A percentile compares a stretch with the other conserved stretches of the same genome.
Conservation (phyloP, 2,329 filamentous ascomycete genomes). For the Ascochyta fabae region DNA sequence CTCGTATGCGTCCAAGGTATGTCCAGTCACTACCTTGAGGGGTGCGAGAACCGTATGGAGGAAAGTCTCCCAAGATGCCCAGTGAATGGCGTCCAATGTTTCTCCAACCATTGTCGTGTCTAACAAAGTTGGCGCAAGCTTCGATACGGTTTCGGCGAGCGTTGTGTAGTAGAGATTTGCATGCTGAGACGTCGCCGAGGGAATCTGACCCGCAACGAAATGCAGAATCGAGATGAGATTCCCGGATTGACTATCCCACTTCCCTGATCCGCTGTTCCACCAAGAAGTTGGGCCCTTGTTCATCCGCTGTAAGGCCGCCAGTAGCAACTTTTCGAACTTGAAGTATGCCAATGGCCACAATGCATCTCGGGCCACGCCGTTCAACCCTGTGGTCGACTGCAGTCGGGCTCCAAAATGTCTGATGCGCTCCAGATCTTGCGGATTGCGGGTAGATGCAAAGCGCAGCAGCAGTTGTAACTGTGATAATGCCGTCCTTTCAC, state of each 20-base stretch:
- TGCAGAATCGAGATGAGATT: constrained; percentile 30
- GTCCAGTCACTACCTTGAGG: constrained; percentile 41
- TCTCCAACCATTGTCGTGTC: not conserved
- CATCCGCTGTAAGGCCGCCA: constrained; percentile 41
- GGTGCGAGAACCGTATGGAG: constrained; percentile 37
- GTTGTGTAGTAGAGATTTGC: constrained; percentile 41
- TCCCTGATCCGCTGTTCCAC: constrained; percentile 7
- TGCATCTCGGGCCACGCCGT: constrained; percentile 29
- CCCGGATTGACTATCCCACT: constrained; percentile 16
- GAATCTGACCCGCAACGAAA: constrained; percentile 44
- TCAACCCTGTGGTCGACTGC: constrained; percentile 36
- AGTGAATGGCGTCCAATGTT: not conserved
- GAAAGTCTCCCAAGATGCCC: constrained; percentile 22
- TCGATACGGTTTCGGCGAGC: constrained; percentile 35
- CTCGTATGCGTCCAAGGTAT: constrained; percentile 48
- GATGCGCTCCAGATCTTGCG: constrained; percentile 51
- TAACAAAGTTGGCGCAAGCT: constrained; percentile 16
- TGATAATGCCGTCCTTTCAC: constrained; percentile 47
- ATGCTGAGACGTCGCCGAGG: constrained; percentile 43
- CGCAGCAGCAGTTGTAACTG: constrained; percentile 53
- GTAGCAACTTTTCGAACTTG: constrained; percentile 49
- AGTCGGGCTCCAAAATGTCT: constrained; percentile 50
- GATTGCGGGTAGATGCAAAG: constrained; percentile 50
- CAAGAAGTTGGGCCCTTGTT: constrained; percentile 15
- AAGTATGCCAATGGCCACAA: constrained; percentile 53